phyloP scores from a whole-genome alignment of 306 rosid species.

The Acacia confusa region DNA sequence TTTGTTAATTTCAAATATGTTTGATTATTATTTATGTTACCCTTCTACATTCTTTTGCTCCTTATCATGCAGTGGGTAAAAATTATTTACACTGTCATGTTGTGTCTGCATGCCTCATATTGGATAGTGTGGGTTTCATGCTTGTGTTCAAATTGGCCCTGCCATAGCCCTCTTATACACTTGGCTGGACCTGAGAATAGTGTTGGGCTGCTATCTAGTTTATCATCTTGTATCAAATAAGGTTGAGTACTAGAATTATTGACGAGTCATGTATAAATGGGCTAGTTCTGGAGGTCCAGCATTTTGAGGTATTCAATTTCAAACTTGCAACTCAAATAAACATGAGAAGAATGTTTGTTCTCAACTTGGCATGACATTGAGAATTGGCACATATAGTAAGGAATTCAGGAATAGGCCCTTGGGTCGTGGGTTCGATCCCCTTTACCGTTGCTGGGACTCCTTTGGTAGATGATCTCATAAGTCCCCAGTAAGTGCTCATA shows the following conservation, averaged over 20 bases:
- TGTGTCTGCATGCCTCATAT: constrained; percentile 2
- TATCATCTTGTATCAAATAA: not conserved
- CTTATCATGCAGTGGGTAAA: not conserved
- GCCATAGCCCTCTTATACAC: not conserved
- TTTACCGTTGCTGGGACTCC: too few species aligned
- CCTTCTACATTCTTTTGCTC: not conserved
- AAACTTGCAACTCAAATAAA: not conserved
- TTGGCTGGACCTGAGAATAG: not conserved
- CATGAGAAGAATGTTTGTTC: not conserved
- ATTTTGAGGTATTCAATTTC: not conserved
- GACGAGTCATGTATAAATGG: not conserved
- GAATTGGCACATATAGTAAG: too few species aligned
- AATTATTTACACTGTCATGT: not conserved
- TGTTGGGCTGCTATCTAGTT: not conserved
- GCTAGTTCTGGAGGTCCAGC: not conserved
- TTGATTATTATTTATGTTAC: constrained; percentile 2
- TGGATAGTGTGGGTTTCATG: not conserved
- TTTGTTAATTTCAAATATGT: constrained; percentile 20
- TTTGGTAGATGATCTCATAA: too few species aligned
- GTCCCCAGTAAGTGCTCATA: too few species aligned
- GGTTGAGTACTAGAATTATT: not conserved
- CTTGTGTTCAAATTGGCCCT: not conserved
- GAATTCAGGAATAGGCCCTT: too few species aligned
- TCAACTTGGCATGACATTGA: not conserved
- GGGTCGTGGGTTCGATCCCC: too few species aligned